A percentile compares a stretch with the other conserved stretches of the same genome.
Conservation (phyloP, 1,284 basidiomycete species). For the Cryptococcus sp. region DNA sequence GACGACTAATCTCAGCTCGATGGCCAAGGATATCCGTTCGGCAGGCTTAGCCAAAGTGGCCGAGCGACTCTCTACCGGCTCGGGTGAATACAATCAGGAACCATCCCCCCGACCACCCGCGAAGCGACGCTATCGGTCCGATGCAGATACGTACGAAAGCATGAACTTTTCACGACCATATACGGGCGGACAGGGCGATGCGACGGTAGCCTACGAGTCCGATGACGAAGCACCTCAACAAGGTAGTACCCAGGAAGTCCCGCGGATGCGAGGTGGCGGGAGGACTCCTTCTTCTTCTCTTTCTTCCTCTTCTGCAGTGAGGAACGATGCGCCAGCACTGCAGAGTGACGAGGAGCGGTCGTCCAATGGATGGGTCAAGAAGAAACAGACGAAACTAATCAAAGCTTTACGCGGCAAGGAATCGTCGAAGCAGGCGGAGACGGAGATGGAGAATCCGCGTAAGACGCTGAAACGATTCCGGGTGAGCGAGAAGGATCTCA, state of each 20-base stretch:
- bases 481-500: conserved; percentile 57
- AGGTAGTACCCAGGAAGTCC: not conserved
- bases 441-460: conserved; percentile 3
- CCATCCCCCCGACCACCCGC: not conserved
- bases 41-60: conserved; percentile 31
- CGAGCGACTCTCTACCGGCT: conserved; percentile 1
- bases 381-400: conserved; percentile 26
- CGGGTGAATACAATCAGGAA: no score
- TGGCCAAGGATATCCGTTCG: conserved; percentile 48
- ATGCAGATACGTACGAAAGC: conserved; percentile 30
- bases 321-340: conserved; percentile 1
- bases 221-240: conserved; percentile 6
- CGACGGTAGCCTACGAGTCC: no score
- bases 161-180: conserved; percentile 29
- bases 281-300: no score
- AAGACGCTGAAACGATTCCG: conserved; percentile 59
- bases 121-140: no score
- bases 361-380: conserved; percentile 47
- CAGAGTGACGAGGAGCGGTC: conserved; percentile 43
- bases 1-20: conserved; percentile 22
- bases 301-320: no score
- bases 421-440: not conserved
- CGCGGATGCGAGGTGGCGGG: no score
- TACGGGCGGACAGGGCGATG: conserved; percentile 30
- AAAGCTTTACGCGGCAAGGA: not conserved